Conservation (phyloP, 164 flowering plant species). For the Vitis labrusca region DNA sequence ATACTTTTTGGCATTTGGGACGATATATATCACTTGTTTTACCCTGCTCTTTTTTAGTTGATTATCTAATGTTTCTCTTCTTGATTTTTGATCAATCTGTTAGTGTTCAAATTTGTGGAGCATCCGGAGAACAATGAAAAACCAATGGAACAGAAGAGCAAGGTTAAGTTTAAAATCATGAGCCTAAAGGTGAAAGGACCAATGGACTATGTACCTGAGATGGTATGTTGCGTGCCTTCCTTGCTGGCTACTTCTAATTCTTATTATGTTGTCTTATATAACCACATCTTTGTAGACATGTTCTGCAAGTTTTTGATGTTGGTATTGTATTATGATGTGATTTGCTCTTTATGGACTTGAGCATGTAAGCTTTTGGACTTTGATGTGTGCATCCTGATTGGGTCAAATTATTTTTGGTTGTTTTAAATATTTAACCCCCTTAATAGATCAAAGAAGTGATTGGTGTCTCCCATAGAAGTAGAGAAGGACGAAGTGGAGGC, state of each 20-base stretch:
- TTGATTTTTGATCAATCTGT: not conserved
- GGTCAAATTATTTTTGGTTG: not conserved
- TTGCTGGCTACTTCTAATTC: not conserved
- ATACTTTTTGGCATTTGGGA: not conserved
- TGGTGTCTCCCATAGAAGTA: too few species aligned
- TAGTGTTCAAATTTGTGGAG: conserved; percentile 83
- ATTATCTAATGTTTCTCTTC: not conserved
- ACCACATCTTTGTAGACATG: not conserved
- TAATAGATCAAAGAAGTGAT: too few species aligned
- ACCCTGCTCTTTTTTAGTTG: not conserved
- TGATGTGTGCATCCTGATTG: not conserved
- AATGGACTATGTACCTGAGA: conserved; percentile 72
- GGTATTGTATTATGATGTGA: not conserved
- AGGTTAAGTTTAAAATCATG: conserved; percentile 73
- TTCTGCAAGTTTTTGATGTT: not conserved
- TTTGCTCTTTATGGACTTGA: not conserved
- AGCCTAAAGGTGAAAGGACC: conserved; percentile 67
- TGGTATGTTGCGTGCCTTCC: conserved; percentile 37
- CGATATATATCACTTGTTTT: not conserved
- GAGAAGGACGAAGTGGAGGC: too few species aligned
- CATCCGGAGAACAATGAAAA: conserved; percentile 71
- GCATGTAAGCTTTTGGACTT: not conserved
- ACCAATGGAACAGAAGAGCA: conserved; percentile 60
- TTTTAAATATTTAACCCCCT: too few species aligned
- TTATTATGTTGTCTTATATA: not conserved